These are phyloP conservation scores for Ophiostoma himal-ulmi DNA, from an alignment of 2,329 filamentous ascomycete species.

Conservation along the genomic window DNA sequence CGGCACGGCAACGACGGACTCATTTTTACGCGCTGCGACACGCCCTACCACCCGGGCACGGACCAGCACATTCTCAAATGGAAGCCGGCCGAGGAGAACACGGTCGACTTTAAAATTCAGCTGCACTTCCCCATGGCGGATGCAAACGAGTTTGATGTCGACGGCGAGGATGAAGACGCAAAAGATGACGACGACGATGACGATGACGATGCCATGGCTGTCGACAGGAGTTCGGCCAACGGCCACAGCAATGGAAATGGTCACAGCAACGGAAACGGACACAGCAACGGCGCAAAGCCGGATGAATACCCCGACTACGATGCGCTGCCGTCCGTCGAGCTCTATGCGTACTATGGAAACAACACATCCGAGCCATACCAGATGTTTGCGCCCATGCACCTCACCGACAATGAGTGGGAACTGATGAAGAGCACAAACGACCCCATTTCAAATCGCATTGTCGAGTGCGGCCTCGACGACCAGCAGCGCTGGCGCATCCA, in stretches of 20 bases:
- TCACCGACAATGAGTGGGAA: conserved; percentile 79
- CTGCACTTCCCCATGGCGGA: conserved; percentile 65
- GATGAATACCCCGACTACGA: conserved; percentile 70
- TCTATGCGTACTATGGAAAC: conserved; percentile 64
- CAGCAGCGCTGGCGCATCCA: conserved; percentile 76
- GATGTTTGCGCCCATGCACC: conserved; percentile 59
- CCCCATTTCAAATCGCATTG: conserved; percentile 77
- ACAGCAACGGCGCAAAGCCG: conserved; percentile 48
- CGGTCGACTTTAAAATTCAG: conserved; percentile 80
- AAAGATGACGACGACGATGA: conserved; percentile 66
- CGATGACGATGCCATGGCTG: conserved; percentile 45
- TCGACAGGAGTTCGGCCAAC: neutral
- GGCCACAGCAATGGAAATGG: neutral
- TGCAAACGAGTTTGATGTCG: conserved; percentile 62
- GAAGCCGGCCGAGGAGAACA: conserved; percentile 95
- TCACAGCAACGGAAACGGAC: neutral
- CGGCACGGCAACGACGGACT: conserved; percentile 93
- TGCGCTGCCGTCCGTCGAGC: conserved; percentile 62
- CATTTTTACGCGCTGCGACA: conserved; percentile 92
- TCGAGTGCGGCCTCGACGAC: conserved; percentile 81
- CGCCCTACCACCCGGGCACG: conserved; percentile 81
- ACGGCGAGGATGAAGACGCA: conserved; percentile 37
- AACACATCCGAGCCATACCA: conserved; percentile 49
- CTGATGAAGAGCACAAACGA: conserved; percentile 65
- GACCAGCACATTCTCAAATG: conserved; percentile 94